These are phyloP conservation scores for Macadamia integrifolia DNA, from an alignment of 164 flowering plant species.

Conservation along the genomic window DNA sequence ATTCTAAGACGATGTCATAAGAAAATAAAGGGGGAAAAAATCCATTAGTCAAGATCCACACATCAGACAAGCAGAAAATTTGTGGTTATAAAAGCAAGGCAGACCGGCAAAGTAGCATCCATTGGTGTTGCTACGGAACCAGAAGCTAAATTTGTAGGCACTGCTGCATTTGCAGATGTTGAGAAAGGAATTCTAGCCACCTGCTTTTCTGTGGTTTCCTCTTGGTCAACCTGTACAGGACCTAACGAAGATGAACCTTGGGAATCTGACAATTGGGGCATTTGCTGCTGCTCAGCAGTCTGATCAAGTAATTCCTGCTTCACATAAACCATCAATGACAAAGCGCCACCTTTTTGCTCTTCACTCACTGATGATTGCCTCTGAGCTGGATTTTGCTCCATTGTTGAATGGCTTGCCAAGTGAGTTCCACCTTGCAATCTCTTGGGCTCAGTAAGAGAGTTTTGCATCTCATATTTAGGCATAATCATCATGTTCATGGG, in stretches of 20 bases:
- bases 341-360: constrained; percentile 35
- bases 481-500: constrained; percentile 31
- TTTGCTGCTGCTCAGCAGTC: constrained; percentile 49
- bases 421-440: constrained; percentile 55
- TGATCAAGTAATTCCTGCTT: constrained; percentile 70
- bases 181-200: constrained; percentile 39
- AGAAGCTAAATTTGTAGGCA: constrained; percentile 32
- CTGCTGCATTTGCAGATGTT: constrained; percentile 20
- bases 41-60: background rate
- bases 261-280: constrained; percentile 30
- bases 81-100: constrained; percentile 4
- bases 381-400: constrained; percentile 44
- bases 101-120: constrained; percentile 39
- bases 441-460: constrained; percentile 42
- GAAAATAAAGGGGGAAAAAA: background rate
- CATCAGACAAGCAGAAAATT: background rate
- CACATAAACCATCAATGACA: constrained; percentile 34
- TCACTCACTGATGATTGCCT: constrained; percentile 46
- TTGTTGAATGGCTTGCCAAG: constrained; percentile 32
- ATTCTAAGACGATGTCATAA: background rate
- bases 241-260: constrained; percentile 38
- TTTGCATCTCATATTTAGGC: constrained; percentile 52
- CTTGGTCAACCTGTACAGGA: constrained; percentile 37
- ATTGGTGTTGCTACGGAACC: constrained; percentile 32
- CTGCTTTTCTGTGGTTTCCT: constrained; percentile 49